Evolutionary conservation across 441 rosid species (phyloP).

Genomic region (Metrosideros polymorpha): DNA sequence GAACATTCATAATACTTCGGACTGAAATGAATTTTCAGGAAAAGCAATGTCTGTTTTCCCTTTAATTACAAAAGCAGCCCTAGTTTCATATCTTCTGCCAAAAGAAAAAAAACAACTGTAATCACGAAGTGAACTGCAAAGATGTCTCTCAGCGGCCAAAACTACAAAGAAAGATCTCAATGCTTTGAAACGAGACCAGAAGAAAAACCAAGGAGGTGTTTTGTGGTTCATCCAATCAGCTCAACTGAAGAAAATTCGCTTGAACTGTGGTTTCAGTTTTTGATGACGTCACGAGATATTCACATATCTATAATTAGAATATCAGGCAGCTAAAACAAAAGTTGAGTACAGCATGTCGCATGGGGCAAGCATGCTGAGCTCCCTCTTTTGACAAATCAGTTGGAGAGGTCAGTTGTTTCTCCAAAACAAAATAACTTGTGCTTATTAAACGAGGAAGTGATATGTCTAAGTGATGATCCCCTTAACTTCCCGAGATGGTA

Average conservation of each 20-base stretch:
- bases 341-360: not conserved
- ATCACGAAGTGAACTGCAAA: not conserved
- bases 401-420: not conserved
- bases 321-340: not conserved
- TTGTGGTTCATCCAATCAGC: not conserved
- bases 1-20: not conserved
- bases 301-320: not conserved
- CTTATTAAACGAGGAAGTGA: not conserved
- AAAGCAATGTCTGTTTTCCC: not conserved
- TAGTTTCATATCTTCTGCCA: not conserved
- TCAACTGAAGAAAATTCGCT: not conserved
- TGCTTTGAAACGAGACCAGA: not conserved
- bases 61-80: not conserved
- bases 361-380: not conserved
- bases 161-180: not conserved
- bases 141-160: not conserved
- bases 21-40: not conserved
- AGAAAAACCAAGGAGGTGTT: not conserved
- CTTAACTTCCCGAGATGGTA: not conserved
- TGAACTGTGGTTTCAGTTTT: not conserved
- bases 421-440: not conserved
- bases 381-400: not conserved
- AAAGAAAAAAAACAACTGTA: not conserved
- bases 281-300: not conserved
- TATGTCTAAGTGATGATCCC: not conserved